phyloP scores from a whole-genome alignment of 371 early-diverging fungal genomes.

The Caulochytrium protostelioides region DNA sequence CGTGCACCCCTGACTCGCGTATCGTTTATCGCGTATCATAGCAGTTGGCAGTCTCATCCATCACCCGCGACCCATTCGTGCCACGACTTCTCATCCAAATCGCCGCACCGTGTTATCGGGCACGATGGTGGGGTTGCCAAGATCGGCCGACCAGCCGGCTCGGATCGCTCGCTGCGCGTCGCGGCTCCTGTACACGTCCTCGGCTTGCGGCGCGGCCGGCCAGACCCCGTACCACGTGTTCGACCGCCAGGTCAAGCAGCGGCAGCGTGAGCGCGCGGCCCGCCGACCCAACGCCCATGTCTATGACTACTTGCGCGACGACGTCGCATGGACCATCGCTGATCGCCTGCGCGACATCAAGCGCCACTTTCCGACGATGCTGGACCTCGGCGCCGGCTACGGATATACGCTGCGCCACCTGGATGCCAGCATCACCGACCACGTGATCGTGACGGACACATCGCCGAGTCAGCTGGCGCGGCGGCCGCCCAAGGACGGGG shows the following conservation, averaged over 20 bases:
- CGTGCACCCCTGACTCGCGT: too few species aligned
- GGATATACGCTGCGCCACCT: conserved; percentile 67
- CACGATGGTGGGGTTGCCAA: too few species aligned
- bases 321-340: conserved; percentile 62
- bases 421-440: conserved; percentile 53
- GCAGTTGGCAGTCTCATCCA: too few species aligned
- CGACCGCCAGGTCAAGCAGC: conserved; percentile 43
- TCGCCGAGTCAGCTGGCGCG: conserved; percentile 22
- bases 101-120: too few species aligned
- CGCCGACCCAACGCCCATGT: conserved; percentile 32
- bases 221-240: conserved; percentile 44
- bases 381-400: conserved; percentile 74
- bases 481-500: neutral
- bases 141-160: too few species aligned
- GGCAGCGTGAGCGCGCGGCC: conserved; percentile 64
- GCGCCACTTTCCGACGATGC: conserved; percentile 51
- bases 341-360: conserved; percentile 79
- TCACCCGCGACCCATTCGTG: too few species aligned
- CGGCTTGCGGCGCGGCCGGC: too few species aligned
- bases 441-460: conserved; percentile 66
- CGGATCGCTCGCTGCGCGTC: too few species aligned
- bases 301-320: conserved; percentile 82
- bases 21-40: too few species aligned
- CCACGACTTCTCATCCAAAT: too few species aligned
- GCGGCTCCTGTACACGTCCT: too few species aligned